Evolutionary conservation across 2,329 filamentous ascomycete species (phyloP), one percentile per base, ranked within the genome.

Genomic region (Botrytis aclada): DNA sequence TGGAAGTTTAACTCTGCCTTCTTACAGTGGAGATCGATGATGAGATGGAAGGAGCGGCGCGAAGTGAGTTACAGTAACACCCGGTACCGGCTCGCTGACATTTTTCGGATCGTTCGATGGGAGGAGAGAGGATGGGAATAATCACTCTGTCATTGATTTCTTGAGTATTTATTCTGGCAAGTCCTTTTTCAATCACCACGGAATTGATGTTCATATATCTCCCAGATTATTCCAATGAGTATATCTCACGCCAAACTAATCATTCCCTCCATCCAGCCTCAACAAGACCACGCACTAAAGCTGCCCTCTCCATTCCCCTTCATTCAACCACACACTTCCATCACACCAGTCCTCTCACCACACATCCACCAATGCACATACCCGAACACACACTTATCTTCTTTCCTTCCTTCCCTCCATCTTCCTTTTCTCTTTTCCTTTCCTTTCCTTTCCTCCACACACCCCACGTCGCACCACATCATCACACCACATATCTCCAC

Each of bases 21-120:
- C 63, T 65, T 65, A 47, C 29, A 47, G 63, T 65, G 63, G 63
- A 25, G 62, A 45, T 45, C 51, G 51, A 56, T 29, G 51, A 56
- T 29, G 51, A 29, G 51, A 32, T 56, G 51, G n/a, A 56, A 32
- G 1, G n/a, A 18, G 51, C n/a, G 14, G 14, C 25, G 47, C 7
- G 51, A 18, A 18, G 16, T 56, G 16, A 29, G 51, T 29, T 54
- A 54, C 51, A 29, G 51, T 54, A 0, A 56, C 51, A 29, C 51
- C 51, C 51, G 51, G n/a, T 56, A 56, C 51, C 25, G n/a, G 51
- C 51, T 56, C 51, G 51, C 51, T 56, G n/a, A 29, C 3, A 56
- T 18, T 18, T 56, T 56, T 25, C n/a, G 8, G n/a, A 18, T 29
- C n/a, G 32, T 29, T n/a, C 7, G 6, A 29, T 18, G 51, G n/a